Conservation (phyloP, 2,329 filamentous ascomycete genomes). For the Alternaria panax region DNA sequence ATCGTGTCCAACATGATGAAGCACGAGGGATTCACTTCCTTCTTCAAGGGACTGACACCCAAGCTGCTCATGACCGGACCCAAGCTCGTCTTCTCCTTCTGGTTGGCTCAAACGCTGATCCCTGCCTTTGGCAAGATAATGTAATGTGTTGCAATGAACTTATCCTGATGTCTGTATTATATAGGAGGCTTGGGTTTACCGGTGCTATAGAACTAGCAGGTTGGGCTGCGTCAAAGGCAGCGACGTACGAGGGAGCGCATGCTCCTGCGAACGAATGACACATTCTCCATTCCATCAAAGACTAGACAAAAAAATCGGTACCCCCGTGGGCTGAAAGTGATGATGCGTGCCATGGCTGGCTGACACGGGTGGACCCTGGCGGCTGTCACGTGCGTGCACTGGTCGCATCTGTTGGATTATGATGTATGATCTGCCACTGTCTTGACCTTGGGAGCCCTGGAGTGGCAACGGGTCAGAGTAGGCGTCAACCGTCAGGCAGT, state of each 20-base stretch:
- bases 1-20: conserved; percentile 93
- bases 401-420: neutral
- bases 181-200: conserved; percentile 28
- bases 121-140: conserved; percentile 81
- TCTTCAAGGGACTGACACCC: conserved; percentile 97
- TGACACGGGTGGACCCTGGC: neutral
- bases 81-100: conserved; percentile 99
- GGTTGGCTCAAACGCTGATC: conserved; percentile 97
- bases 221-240: conserved; percentile 26
- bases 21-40: conserved; percentile 83
- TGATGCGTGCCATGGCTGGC: conserved; percentile 8
- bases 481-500: conserved; percentile 23
- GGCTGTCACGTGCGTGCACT: conserved; percentile 15
- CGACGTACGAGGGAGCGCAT: conserved; percentile 17
- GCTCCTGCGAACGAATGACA: conserved; percentile 24
- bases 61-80: conserved; percentile 99
- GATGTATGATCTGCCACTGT: neutral
- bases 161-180: conserved; percentile 38
- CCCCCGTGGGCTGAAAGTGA: neutral
- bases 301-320: neutral
- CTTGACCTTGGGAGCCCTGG: neutral
- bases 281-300: conserved; percentile 35
- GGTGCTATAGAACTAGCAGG: conserved; percentile 24
- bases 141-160: conserved; percentile 47
- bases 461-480: neutral